Conservation (phyloP, 306 rosid species). For the Dalbergia cochinchinensis region DNA sequence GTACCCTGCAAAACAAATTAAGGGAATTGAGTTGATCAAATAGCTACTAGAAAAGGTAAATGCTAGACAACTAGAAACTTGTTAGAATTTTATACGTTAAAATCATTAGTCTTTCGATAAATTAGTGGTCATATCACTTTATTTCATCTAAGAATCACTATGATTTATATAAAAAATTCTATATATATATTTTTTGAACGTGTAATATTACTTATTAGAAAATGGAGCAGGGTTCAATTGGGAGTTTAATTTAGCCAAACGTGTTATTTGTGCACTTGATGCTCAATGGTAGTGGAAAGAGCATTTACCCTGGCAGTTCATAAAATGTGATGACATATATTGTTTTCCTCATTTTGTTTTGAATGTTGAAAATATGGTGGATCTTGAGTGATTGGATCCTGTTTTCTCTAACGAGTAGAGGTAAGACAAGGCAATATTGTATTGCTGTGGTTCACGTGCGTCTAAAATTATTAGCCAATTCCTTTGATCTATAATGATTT, state of each 20-base stretch:
- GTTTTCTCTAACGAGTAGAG: background rate
- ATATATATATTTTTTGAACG: no score
- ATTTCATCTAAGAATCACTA: no score
- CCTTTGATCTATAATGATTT: background rate
- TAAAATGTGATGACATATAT: no score
- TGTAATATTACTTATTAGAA: no score
- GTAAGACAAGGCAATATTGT: background rate
- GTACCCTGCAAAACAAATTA: background rate
- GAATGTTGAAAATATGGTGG: background rate
- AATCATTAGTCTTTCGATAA: no score
- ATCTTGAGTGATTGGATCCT: slow-evolving; percentile 23
- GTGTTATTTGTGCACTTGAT: background rate
- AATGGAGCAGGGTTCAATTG: background rate
- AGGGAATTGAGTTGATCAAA: background rate
- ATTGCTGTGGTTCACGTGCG: slow-evolving; percentile 32
- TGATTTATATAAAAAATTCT: no score
- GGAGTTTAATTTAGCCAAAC: background rate
- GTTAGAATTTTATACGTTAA: no score
- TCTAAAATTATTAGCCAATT: slow-evolving; percentile 49
- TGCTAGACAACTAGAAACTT: no score
- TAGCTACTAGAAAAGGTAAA: background rate
- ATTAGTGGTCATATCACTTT: no score
- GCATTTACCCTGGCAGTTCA: background rate
- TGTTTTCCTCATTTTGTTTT: background rate
- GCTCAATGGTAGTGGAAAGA: background rate